Evolutionary conservation across 2,329 filamentous ascomycete genomes (phyloP).

Genomic region (Metarhizium album): DNA sequence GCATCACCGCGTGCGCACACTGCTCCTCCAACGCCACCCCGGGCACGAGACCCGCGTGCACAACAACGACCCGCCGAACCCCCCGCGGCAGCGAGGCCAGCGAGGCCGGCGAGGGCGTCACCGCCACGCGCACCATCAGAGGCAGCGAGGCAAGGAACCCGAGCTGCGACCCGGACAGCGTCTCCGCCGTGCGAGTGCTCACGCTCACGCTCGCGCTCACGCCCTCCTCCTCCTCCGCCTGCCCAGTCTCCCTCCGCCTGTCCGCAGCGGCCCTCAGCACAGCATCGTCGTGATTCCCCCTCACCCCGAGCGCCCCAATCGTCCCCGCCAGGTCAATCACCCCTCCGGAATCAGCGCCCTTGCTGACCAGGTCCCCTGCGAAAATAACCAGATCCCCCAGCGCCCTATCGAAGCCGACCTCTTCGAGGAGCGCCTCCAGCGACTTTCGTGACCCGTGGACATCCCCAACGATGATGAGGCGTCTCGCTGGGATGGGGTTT

Average conservation of each 20-base stretch:
- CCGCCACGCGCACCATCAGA: background rate
- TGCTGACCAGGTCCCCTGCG: constrained; percentile 66
- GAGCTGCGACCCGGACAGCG: background rate
- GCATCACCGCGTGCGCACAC: constrained; percentile 71
- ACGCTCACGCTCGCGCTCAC: too few relatives aligned
- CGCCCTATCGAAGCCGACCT: constrained; percentile 46
- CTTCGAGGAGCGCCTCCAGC: constrained; percentile 50
- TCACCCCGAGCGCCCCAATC: constrained; percentile 61
- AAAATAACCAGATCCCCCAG: constrained; percentile 57
- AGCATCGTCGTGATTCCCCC: constrained; percentile 81
- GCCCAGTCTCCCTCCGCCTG: too few relatives aligned
- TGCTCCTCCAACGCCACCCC: constrained; percentile 56
- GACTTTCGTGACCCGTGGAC: constrained; percentile 72
- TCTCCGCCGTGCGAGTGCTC: background rate
- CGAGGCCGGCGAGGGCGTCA: too few relatives aligned
- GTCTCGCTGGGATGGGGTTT: background rate
- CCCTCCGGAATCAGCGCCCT: constrained; percentile 69
- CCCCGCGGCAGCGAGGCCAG: too few relatives aligned
- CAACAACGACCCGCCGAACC: constrained; percentile 37
- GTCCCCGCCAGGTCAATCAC: constrained; percentile 64
- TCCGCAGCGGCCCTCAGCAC: constrained; percentile 27
- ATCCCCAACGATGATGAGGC: constrained; percentile 67
- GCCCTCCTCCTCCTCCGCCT: background rate
- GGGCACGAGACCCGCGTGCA: constrained; percentile 74
- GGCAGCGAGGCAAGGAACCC: background rate